Conservation (phyloP, 2,329 filamentous ascomycete genomes). For the Monosporascus sp. region DNA sequence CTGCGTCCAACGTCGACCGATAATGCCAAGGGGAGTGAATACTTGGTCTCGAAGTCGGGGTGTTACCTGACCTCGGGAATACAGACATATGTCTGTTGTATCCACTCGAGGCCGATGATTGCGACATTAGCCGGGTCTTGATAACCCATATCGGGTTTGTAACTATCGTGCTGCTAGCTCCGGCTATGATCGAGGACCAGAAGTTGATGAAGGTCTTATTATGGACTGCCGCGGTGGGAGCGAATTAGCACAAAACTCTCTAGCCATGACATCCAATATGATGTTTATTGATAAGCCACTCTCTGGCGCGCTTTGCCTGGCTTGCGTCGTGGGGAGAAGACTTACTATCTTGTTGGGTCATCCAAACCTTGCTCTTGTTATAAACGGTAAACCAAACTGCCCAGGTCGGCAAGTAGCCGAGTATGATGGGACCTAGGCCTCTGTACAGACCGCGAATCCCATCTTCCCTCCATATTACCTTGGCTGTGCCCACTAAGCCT, state of each 20-base stretch:
- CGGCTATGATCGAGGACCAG: constrained; percentile 85
- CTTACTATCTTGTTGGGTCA: constrained; percentile 63
- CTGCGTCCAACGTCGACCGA: constrained; percentile 81
- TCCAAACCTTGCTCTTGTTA: constrained; percentile 75
- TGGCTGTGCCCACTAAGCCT: constrained; percentile 81
- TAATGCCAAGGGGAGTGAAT: constrained; percentile 84
- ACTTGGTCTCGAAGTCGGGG: constrained; percentile 49
- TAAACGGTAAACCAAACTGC: constrained; percentile 97
- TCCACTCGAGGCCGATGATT: constrained; percentile 51
- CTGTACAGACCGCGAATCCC: constrained; percentile 88
- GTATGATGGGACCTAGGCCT: constrained; percentile 86
- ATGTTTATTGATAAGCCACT: too few species aligned
- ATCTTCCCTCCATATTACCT: constrained; percentile 81
- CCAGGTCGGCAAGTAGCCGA: constrained; percentile 97
- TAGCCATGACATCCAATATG: too few species aligned
- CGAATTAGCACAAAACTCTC: constrained; percentile 8
- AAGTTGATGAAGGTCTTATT: constrained; percentile 77
- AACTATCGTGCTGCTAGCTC: constrained; percentile 85
- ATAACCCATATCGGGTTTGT: constrained; percentile 99
- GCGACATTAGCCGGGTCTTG: constrained; percentile 97
- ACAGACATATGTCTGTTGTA: constrained; percentile 40
- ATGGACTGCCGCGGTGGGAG: constrained; percentile 32
- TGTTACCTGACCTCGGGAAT: constrained; percentile 46
- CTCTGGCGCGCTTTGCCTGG: background rate
- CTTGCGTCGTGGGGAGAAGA: constrained; percentile 3